Evolutionary conservation across 1,284 basidiomycete species (phyloP).

Genomic region (Entoloma clypeatum): DNA sequence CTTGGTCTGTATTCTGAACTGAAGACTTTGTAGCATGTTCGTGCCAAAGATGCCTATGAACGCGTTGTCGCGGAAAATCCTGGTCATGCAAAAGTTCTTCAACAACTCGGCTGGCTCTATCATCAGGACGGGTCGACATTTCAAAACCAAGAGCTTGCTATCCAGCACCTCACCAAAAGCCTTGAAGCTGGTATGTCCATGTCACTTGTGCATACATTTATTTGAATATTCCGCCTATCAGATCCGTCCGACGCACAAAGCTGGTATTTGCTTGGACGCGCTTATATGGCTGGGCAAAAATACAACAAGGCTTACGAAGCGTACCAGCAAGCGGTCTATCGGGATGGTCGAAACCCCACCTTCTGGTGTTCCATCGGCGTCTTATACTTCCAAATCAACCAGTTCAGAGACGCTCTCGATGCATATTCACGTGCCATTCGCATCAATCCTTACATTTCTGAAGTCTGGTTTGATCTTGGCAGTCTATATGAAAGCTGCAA

Average conservation of each 20-base stretch:
- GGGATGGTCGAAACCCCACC: constrained; percentile 96
- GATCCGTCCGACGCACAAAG: constrained; percentile 96
- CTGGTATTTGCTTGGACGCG: constrained; percentile 97
- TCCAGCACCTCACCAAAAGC: constrained; percentile 91
- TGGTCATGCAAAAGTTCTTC: constrained; percentile 93
- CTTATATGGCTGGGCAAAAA: constrained; percentile 98
- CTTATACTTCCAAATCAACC: constrained; percentile 99
- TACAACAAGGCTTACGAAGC: constrained; percentile 99
- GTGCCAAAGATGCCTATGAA: constrained; percentile 95
- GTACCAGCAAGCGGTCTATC: constrained; percentile 98
- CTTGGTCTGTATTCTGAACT: constrained; percentile 14
- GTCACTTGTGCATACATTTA: constrained; percentile 2
- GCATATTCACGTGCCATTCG: constrained; percentile 98
- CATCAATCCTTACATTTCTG: constrained; percentile 98
- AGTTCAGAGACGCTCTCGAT: constrained; percentile 96
- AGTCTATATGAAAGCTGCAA: constrained; percentile 98
- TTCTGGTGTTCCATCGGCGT: constrained; percentile 99
- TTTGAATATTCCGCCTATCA: constrained; percentile 26
- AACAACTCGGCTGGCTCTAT: constrained; percentile 97
- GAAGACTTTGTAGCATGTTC: constrained; percentile 63
- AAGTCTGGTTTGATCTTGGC: constrained; percentile 99
- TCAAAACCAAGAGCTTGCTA: constrained; percentile 93
- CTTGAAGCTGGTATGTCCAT: constrained; percentile 78
- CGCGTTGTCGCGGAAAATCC: constrained; percentile 94
- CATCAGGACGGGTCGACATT: constrained; percentile 93